Base-by-base conservation (phyloP, 257 asterid species). In the Ilex aquifolium region DNA sequence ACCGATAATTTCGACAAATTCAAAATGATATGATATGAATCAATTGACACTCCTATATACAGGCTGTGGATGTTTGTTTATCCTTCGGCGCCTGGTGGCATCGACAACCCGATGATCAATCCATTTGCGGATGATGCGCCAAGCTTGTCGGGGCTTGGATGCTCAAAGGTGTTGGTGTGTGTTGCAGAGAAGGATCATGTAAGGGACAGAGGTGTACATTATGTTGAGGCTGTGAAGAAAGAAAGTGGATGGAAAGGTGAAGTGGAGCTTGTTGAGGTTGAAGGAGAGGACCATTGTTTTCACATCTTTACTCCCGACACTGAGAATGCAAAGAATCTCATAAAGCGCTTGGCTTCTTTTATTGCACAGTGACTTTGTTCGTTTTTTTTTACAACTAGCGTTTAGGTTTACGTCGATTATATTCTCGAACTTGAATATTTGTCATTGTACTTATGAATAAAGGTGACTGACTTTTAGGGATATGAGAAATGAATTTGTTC, bases 231-330 rank as follows among this genome's bases (percentile, higher is more conserved):
- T 0, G 56, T 86, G 70, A 81, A 74, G 74, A 69, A 64, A 66
- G 83, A 21, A 21, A 21, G 27, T 21, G 88, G 77, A 2, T 83
- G 90, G 90, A 74, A 32, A 64, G 88, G 94, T 0, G 83, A 73
- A 32, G 66, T 75, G 13, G 86, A 83, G 68, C 60, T 83, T 50
- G 79, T 80, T 61, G 83, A 66, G 72, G 71, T 79, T 52, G 77
- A 77, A 65, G 84, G 77, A 7, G 84, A 79, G 44, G 84, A 72
- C 56, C 86, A 74, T 36, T 80, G 84, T 69, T 80, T 81, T 58
- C 85, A 83, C 17, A 9, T 74, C 6, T 56, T 67, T 31, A 66
- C 77, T 66, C 57, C 64, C 40, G 13, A 80, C 0, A 7, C 29
- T 48, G 73, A 75, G 0, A 82, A 77, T 13, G 84, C 86, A 8